Evolutionary conservation across 805 yeast genomes (phyloP).

Genomic region (Ascoidea rubescens): DNA sequence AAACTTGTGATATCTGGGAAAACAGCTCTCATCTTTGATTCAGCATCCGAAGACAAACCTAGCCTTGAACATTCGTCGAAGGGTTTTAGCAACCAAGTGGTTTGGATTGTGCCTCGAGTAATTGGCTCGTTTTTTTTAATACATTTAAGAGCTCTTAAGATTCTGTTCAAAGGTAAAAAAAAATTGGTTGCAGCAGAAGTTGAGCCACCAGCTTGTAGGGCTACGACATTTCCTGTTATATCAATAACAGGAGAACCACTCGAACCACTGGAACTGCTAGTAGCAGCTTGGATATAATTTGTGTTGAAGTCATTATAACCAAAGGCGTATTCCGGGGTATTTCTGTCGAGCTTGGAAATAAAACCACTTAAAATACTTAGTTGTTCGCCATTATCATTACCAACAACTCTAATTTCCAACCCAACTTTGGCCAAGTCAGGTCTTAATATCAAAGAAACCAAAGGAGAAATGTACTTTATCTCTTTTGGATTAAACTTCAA

Average conservation of each 20-base stretch:
- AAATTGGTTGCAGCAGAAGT: constrained; percentile 88
- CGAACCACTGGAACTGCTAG: constrained; percentile 94
- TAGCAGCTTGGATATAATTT: constrained; percentile 91
- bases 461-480: constrained; percentile 53
- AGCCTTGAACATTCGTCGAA: constrained; percentile 83
- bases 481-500: constrained; percentile 59
- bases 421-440: constrained; percentile 89
- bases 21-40: constrained; percentile 45
- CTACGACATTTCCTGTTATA: constrained; percentile 75
- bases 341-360: constrained; percentile 41
- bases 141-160: constrained; percentile 66
- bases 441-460: constrained; percentile 48
- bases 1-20: constrained; percentile 72
- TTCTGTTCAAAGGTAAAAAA: constrained; percentile 76
- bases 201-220: constrained; percentile 89
- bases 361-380: constrained; percentile 81
- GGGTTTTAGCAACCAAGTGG: constrained; percentile 77
- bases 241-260: constrained; percentile 95
- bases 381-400: constrained; percentile 95
- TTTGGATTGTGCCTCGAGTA: constrained; percentile 86
- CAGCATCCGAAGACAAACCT: constrained; percentile 68
- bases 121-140: constrained; percentile 45
- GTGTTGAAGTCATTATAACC: constrained; percentile 90
- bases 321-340: constrained; percentile 80
- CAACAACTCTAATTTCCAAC: constrained; percentile 84